A percentile compares a stretch with the other conserved stretches of the same genome.
phyloP scores from a whole-genome alignment of 73 alveolate species.

The Paramecium primaurelia region DNA sequence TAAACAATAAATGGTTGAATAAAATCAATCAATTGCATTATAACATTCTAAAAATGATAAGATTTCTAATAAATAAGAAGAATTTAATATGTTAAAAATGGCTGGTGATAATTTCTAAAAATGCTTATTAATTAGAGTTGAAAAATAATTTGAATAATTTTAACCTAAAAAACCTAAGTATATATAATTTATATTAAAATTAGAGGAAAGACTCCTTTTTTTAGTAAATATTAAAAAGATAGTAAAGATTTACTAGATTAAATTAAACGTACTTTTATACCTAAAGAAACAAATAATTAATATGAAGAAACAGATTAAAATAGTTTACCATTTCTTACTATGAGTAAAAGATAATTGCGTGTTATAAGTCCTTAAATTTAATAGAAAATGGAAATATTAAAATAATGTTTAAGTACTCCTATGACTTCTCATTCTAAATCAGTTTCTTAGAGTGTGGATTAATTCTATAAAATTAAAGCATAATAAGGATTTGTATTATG shows the following conservation, averaged over 20 bases:
- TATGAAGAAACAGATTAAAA: background rate
- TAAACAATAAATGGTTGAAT: background rate
- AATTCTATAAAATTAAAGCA: background rate
- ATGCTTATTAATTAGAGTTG: background rate
- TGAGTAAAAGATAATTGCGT: background rate
- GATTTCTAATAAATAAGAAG: background rate
- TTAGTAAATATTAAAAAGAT: background rate
- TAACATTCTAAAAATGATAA: background rate
- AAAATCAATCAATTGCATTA: background rate
- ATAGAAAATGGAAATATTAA: background rate
- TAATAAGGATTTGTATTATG: background rate
- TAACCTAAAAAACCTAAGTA: conserved; percentile 28
- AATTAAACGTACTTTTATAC: background rate
- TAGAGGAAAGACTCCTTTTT: conserved; percentile 1
- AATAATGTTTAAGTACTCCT: background rate
- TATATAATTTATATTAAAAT: background rate
- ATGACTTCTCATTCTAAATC: background rate
- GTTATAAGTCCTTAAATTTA: background rate
- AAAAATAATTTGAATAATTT: conserved; percentile 27
- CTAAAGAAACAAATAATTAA: background rate
- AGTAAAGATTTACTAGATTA: background rate
- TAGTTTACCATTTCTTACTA: background rate
- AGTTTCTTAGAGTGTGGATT: background rate
- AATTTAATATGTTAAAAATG: conserved; percentile 21
- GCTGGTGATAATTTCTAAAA: conserved; percentile 41